Evolutionary conservation across 2,329 filamentous ascomycete species (phyloP).

Genomic region (Stagonosporopsis vannaccii): DNA sequence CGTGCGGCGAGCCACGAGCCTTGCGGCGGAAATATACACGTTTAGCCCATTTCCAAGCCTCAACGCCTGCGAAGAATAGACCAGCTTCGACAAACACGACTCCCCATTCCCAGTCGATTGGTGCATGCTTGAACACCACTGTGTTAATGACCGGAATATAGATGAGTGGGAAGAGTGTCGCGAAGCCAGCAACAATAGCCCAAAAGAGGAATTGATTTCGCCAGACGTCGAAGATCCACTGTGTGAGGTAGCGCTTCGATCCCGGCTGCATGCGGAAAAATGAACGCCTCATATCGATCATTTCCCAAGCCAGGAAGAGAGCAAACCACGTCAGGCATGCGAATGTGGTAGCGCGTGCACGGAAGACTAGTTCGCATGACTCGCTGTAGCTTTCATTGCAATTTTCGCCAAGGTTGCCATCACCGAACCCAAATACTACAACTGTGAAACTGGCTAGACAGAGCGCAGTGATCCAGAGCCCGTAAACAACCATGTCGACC

Average conservation of each 20-base stretch:
- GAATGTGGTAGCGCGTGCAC: conserved; percentile 74
- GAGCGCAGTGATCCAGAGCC: conserved; percentile 46
- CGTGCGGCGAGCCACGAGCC: conserved; percentile 2
- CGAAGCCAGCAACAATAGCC: conserved; percentile 53
- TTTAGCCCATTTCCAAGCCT: conserved; percentile 73
- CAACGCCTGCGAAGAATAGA: conserved; percentile 70
- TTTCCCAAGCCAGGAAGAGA: conserved; percentile 80
- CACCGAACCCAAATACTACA: conserved; percentile 45
- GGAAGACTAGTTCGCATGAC: conserved; percentile 46
- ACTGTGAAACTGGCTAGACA: conserved; percentile 44
- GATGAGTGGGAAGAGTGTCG: conserved; percentile 56
- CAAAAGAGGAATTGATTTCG: conserved; percentile 70
- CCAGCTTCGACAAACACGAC: conserved; percentile 68
- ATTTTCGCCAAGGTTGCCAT: conserved; percentile 42
- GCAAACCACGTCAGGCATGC: conserved; percentile 79
- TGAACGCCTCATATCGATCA: conserved; percentile 73
- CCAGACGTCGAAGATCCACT: conserved; percentile 74
- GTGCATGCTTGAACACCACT: conserved; percentile 69
- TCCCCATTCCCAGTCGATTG: conserved; percentile 74
- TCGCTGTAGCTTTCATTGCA: conserved; percentile 47
- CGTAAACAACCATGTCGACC: conserved; percentile 49
- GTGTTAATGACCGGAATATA: conserved; percentile 75
- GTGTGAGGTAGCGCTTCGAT: conserved; percentile 58
- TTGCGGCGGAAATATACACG: conserved; percentile 51
- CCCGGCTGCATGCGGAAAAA: conserved; percentile 78